Evolutionary conservation across 2,329 filamentous ascomycete species (phyloP).

Genomic region (Ophiognomonia clavigignenti-juglandacearum): DNA sequence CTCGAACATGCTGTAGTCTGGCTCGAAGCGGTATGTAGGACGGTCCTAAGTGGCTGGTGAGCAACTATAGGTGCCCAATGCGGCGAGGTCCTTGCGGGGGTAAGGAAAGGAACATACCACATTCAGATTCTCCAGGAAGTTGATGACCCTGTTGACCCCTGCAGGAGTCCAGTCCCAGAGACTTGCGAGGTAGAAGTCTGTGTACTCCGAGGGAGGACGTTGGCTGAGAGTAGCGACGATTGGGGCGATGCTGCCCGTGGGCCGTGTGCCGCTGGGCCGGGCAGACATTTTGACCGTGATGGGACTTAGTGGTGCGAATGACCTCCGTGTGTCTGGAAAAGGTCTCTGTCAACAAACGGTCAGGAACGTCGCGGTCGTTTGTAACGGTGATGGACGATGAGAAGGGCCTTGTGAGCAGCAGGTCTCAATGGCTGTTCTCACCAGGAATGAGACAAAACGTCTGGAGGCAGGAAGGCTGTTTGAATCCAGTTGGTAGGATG

Average conservation of each 20-base stretch:
- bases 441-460: no score
- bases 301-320: not conserved
- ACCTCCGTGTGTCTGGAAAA: no score
- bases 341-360: no score
- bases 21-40: conserved; percentile 21
- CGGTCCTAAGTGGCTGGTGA: conserved; percentile 13
- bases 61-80: not conserved
- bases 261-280: not conserved
- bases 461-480: no score
- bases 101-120: conserved; percentile 12
- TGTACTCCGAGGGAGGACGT: not conserved
- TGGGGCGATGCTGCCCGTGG: not conserved
- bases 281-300: not conserved
- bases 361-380: no score
- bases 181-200: conserved; percentile 22
- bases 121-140: conserved; percentile 12
- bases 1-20: not conserved
- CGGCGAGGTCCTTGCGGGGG: no score
- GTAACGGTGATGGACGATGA: no score
- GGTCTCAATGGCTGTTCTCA: no score
- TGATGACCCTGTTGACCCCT: conserved; percentile 19
- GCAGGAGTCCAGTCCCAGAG: conserved; percentile 23
- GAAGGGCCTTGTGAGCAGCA: no score
- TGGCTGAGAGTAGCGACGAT: not conserved
- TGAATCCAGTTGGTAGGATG: no score